These are phyloP conservation scores for Nannizzia gypsea DNA, from an alignment of 2,329 filamentous ascomycete genomes.

Conservation along the genomic window DNA sequence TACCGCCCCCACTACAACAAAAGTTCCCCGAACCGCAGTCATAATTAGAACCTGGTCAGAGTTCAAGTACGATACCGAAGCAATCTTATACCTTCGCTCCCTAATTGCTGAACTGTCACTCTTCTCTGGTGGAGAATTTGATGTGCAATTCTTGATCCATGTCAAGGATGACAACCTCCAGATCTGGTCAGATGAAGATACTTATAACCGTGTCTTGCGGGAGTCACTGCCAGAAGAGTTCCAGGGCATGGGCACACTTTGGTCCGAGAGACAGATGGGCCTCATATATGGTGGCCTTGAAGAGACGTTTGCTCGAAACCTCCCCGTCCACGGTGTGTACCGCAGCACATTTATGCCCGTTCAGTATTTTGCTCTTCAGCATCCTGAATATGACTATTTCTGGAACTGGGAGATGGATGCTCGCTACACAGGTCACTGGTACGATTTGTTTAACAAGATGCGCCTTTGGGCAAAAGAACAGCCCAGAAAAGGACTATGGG, in stretches of 20 bases:
- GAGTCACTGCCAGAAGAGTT: constrained; percentile 68
- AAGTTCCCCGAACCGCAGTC: constrained; percentile 53
- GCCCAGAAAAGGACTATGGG: constrained; percentile 70
- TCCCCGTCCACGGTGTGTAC: constrained; percentile 85
- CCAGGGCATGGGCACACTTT: constrained; percentile 74
- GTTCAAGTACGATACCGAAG: constrained; percentile 65
- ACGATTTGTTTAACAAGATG: constrained; percentile 58
- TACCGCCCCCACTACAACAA: constrained; percentile 9
- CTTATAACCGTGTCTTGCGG: constrained; percentile 61
- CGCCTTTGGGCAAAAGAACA: constrained; percentile 59
- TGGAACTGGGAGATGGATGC: constrained; percentile 97
- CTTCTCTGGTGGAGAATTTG: constrained; percentile 68
- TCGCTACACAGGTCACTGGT: constrained; percentile 80
- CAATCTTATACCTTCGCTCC: constrained; percentile 68
- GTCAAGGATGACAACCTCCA: constrained; percentile 67
- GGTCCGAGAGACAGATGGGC: constrained; percentile 89
- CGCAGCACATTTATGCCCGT: constrained; percentile 88
- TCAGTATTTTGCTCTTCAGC: constrained; percentile 79
- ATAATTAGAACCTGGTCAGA: constrained; percentile 71
- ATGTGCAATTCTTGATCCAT: constrained; percentile 71
- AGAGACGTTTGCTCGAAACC: constrained; percentile 58
- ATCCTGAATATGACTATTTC: constrained; percentile 81
- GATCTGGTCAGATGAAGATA: constrained; percentile 68
- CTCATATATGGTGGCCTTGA: constrained; percentile 79
- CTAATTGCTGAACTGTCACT: constrained; percentile 68